These are phyloP conservation scores for Colletotrichum euphorbiae DNA, from an alignment of 2,329 filamentous ascomycete genomes.

Conservation along the genomic window DNA sequence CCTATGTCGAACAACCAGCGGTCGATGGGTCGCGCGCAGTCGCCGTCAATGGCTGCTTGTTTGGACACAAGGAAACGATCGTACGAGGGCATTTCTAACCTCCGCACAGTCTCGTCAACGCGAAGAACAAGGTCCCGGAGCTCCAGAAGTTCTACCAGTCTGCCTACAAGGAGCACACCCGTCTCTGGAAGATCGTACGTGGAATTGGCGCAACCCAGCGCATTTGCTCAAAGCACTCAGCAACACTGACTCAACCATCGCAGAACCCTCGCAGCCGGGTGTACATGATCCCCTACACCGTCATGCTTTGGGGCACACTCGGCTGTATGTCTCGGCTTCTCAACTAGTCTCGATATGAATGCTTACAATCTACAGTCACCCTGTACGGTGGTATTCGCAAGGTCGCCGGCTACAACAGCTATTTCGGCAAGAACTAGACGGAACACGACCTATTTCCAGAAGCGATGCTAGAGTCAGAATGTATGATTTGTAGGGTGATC, in stretches of 20 bases:
- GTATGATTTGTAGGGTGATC: conserved; percentile 35
- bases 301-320: conserved; percentile 71
- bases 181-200: conserved; percentile 84
- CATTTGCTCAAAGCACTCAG: neutral
- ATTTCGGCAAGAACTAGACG: conserved; percentile 70
- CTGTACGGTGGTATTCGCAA: conserved; percentile 82
- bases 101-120: conserved; percentile 69
- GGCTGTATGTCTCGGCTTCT: conserved; percentile 62
- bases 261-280: conserved; percentile 74
- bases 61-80: conserved; percentile 7
- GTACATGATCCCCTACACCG: conserved; percentile 76
- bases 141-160: conserved; percentile 81
- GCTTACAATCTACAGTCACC: conserved; percentile 54
- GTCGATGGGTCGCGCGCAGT: neutral
- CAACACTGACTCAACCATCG: conserved; percentile 26
- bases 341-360: conserved; percentile 13
- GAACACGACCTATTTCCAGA: conserved; percentile 1
- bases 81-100: conserved; percentile 46
- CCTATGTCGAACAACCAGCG: neutral
- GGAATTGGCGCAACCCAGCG: neutral
- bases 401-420: conserved; percentile 82
- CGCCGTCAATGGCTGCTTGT: conserved; percentile 42
- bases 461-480: conserved; percentile 9
- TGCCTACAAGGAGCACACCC: conserved; percentile 75
- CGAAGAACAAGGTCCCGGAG: conserved; percentile 80